These are phyloP conservation scores for Coprinopsis marcescibilis DNA, from an alignment of 768 basidiomycete species.

Conservation along the genomic window DNA sequence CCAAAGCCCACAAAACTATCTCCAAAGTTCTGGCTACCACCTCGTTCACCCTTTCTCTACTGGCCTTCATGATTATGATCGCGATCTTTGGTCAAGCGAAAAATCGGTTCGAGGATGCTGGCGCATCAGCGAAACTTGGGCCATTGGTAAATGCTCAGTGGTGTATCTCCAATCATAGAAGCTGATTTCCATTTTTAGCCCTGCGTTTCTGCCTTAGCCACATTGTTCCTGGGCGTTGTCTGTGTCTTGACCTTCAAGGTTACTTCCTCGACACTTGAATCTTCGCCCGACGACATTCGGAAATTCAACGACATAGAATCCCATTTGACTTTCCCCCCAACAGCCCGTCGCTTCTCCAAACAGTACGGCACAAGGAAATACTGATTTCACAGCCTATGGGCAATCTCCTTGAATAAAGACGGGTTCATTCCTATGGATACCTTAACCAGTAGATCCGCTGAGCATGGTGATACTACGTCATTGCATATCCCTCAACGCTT, in stretches of 20 bases:
- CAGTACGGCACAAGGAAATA: too few relatives aligned
- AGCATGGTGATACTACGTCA: too few relatives aligned
- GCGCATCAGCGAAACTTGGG: slow-evolving; percentile 29
- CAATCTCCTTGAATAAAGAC: too few relatives aligned
- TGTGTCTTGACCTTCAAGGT: neutral
- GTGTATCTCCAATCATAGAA: too few relatives aligned
- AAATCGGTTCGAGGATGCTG: slow-evolving; percentile 25
- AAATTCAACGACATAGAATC: neutral
- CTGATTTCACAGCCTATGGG: too few relatives aligned
- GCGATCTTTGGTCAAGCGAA: slow-evolving; percentile 29
- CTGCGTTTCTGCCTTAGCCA: too few relatives aligned
- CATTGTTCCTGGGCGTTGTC: too few relatives aligned
- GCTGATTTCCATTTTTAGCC: too few relatives aligned
- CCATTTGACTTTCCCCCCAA: neutral
- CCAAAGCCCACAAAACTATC: slow-evolving; percentile 15
- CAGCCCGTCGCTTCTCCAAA: neutral
- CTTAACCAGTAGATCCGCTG: too few relatives aligned
- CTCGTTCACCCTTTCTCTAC: slow-evolving; percentile 23
- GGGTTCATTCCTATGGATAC: too few relatives aligned
- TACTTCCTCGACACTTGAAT: neutral
- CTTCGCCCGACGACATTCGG: neutral
- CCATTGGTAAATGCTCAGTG: slow-evolving; percentile 29
- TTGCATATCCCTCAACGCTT: too few relatives aligned
- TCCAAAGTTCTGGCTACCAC: slow-evolving; percentile 24
- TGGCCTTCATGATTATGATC: slow-evolving; percentile 34